A percentile compares a stretch with the other conserved stretches of the same genome.
Evolutionary conservation across 441 rosid species (phyloP).

Genomic region (Syzygium malaccense): DNA sequence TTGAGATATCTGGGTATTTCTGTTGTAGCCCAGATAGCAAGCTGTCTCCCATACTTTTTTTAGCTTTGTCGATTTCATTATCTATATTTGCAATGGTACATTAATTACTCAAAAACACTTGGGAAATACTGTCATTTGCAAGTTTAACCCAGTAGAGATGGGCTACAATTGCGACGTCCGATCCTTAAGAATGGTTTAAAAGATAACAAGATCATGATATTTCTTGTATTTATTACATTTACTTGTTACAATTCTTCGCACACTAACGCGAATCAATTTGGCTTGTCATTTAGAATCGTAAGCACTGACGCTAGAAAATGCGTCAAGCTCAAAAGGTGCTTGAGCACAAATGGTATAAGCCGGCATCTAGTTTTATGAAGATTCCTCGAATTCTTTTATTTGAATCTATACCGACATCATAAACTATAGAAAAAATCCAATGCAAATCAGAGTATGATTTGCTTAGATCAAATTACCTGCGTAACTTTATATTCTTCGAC

Average conservation of each 20-base stretch:
- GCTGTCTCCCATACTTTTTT: neutral
- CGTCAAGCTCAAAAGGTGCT: no score
- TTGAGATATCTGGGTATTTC: neutral
- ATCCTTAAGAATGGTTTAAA: neutral
- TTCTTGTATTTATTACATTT: neutral
- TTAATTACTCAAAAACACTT: neutral
- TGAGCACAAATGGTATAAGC: neutral
- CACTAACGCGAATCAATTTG: neutral
- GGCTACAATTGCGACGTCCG: neutral
- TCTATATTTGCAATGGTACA: neutral
- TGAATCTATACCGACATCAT: neutral
- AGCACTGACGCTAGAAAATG: neutral
- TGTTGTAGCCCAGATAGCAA: neutral
- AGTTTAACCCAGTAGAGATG: neutral
- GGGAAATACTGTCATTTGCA: neutral
- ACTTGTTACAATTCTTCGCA: no score
- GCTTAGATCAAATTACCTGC: no score
- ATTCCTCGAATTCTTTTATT: neutral
- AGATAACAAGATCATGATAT: neutral
- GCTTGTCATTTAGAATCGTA: neutral
- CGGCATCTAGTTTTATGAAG: neutral
- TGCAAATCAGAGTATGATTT: rapidly evolving
- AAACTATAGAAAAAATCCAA: neutral
- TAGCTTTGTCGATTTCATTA: neutral
- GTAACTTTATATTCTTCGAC: neutral